Percentiles rank a stretch among this genome's conserved stretches.
phyloP scores from a whole-genome alignment of 768 basidiomycete genomes.

The Inosperma sp. region DNA sequence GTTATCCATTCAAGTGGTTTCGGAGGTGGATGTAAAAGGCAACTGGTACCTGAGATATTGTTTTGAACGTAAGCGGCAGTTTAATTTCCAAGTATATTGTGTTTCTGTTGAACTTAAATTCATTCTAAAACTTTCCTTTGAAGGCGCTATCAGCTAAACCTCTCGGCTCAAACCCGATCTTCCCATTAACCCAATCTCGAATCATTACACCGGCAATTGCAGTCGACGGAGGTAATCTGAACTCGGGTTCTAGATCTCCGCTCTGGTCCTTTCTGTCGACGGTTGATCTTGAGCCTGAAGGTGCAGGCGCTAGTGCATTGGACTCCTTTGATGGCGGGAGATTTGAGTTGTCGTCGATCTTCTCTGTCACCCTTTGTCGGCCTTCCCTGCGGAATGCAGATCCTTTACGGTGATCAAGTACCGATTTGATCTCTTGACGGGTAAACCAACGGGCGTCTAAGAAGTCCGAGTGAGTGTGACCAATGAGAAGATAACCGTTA shows the following conservation, averaged over 20 bases:
- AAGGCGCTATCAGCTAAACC: conserved; percentile 5
- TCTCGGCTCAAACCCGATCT: conserved; percentile 35
- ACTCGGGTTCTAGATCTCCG: too few relatives aligned
- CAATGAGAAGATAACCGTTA: neutral
- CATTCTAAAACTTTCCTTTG: conserved; percentile 2
- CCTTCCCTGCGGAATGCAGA: conserved; percentile 46
- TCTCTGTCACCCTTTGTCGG: conserved; percentile 45
- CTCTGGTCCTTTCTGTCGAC: conserved; percentile 21
- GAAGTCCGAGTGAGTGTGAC: neutral
- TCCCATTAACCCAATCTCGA: conserved; percentile 70
- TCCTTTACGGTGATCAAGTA: conserved; percentile 55
- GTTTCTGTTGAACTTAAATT: too few relatives aligned
- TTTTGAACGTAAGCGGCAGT: too few relatives aligned
- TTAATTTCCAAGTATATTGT: too few relatives aligned
- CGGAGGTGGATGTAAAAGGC: too few relatives aligned
- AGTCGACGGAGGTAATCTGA: conserved; percentile 70
- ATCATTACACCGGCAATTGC: conserved; percentile 87
- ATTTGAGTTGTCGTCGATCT: conserved; percentile 31
- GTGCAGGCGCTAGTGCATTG: conserved; percentile 6
- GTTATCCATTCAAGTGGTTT: too few relatives aligned
- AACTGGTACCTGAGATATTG: too few relatives aligned
- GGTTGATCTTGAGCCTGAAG: conserved; percentile 20
- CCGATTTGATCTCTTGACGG: conserved; percentile 60
- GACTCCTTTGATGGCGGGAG: conserved; percentile 16
- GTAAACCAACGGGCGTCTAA: conserved; percentile 89